Percentiles rank a stretch among this genome's conserved stretches.
Evolutionary conservation across 2,329 filamentous ascomycete genomes (phyloP).

Genomic region (Sporothrix humicola): DNA sequence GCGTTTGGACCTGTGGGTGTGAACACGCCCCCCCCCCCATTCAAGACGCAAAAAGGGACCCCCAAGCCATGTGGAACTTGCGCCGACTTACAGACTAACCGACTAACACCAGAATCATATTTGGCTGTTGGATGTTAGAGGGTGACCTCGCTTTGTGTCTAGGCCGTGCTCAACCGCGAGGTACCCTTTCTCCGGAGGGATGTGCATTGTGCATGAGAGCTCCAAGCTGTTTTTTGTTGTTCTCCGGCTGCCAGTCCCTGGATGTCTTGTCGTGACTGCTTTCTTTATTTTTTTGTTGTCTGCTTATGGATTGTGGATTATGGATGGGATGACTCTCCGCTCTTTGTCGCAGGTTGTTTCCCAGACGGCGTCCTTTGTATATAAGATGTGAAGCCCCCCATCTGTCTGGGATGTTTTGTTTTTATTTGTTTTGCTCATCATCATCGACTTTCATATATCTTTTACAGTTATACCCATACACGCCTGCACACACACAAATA

Average conservation of each 20-base stretch:
- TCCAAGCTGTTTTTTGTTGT: constrained; percentile 9
- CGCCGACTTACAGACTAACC: neutral
- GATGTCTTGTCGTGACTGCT: neutral
- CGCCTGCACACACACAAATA: neutral
- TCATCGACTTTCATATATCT: neutral
- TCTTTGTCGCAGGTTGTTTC: neutral
- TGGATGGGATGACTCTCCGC: constrained; percentile 15
- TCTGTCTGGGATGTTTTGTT: neutral
- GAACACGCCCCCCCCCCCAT: neutral
- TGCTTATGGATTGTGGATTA: constrained; percentile 8
- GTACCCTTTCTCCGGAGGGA: neutral
- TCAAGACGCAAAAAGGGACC: no score
- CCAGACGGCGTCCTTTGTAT: constrained; percentile 20
- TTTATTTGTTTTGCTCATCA: neutral
- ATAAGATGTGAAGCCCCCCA: constrained; percentile 11
- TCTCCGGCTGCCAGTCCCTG: constrained; percentile 5
- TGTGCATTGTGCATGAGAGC: neutral
- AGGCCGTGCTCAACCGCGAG: neutral
- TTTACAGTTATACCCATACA: neutral
- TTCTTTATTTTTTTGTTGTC: neutral
- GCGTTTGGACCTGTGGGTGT: neutral
- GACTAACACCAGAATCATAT: neutral
- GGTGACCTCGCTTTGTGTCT: constrained; percentile 11
- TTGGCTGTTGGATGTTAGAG: constrained; percentile 2
- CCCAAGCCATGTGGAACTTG: constrained; percentile 20